phyloP scores from a whole-genome alignment of 2,329 filamentous ascomycete genomes.

The Aspergillus melleus region DNA sequence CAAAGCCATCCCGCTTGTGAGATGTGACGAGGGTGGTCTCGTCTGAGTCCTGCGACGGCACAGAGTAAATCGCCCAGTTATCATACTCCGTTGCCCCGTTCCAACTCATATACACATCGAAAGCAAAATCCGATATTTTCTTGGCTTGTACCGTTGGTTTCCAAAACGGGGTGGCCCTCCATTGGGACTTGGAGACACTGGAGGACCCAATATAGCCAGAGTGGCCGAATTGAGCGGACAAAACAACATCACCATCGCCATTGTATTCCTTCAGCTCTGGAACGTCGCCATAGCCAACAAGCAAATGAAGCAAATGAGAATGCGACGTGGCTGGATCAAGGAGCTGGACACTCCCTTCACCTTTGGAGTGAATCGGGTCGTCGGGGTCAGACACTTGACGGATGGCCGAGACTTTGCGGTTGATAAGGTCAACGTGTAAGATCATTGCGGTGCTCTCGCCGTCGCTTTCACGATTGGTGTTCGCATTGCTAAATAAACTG shows the following conservation, averaged over 20 bases:
- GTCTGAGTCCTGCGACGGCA: conserved; percentile 16
- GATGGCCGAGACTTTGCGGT: conserved; percentile 23
- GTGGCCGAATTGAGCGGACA: conserved; percentile 35
- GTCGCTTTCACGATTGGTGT: conserved; percentile 20
- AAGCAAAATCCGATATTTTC: conserved; percentile 15
- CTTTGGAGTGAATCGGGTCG: conserved; percentile 26
- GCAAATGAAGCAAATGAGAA: conserved; percentile 27
- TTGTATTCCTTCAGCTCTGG: conserved; percentile 37
- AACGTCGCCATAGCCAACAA: conserved; percentile 38
- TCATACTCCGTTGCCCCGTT: conserved; percentile 40
- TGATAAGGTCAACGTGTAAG: conserved; percentile 22
- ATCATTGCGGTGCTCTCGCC: conserved; percentile 21
- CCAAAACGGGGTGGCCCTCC: conserved; percentile 35
- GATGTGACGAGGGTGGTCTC: conserved; percentile 21
- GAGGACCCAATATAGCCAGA: conserved; percentile 34
- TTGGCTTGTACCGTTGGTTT: conserved; percentile 21
- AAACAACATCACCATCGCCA: conserved; percentile 27
- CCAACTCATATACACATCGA: conserved; percentile 39
- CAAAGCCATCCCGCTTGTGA: conserved; percentile 29
- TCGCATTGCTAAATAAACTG: conserved; percentile 33
- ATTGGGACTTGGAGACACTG: conserved; percentile 36
- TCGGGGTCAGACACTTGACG: conserved; percentile 22
- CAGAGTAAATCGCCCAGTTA: conserved; percentile 37
- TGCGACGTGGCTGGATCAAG: conserved; percentile 17
- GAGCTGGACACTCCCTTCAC: conserved; percentile 30